These are phyloP conservation scores for Balamuthia mandrillaris DNA, from an alignment of 208 protist species.

Conservation along the genomic window DNA sequence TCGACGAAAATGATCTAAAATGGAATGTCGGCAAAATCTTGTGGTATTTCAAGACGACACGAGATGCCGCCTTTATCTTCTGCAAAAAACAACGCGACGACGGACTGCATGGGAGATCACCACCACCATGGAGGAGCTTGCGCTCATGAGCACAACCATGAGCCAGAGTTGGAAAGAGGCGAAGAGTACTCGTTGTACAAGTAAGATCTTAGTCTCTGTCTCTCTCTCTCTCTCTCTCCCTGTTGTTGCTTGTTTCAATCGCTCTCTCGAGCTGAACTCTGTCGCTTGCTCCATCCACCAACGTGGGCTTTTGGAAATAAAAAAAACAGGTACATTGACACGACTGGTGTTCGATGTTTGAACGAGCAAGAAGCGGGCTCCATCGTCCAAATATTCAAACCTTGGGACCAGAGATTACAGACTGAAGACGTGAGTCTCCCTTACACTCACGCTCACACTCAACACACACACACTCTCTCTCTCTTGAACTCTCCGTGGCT, in stretches of 20 bases:
- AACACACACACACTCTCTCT: no score
- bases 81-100: no score
- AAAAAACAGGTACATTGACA: slow-evolving; percentile 2
- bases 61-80: no score
- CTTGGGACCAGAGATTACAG: slow-evolving; percentile 4
- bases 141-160: slow-evolving; percentile 7
- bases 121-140: neutral
- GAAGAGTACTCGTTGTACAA: neutral
- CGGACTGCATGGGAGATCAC: neutral
- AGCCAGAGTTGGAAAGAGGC: neutral
- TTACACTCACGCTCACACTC: no score
- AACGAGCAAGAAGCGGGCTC: neutral
- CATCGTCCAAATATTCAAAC: neutral
- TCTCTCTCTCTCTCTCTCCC: no score
- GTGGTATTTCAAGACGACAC: no score
- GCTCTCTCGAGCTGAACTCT: neutral
- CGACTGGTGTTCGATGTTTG: neutral
- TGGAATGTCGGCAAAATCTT: no score
- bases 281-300: neutral
- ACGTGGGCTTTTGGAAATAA: no score
- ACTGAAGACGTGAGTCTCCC: neutral
- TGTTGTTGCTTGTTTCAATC: neutral
- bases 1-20: no score
- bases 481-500: no score
- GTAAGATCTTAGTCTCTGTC: no score